A percentile compares a stretch with the other conserved stretches of the same genome.
Evolutionary conservation across 2,329 filamentous ascomycete species (phyloP).

Genomic region (Colletotrichum tabaci): DNA sequence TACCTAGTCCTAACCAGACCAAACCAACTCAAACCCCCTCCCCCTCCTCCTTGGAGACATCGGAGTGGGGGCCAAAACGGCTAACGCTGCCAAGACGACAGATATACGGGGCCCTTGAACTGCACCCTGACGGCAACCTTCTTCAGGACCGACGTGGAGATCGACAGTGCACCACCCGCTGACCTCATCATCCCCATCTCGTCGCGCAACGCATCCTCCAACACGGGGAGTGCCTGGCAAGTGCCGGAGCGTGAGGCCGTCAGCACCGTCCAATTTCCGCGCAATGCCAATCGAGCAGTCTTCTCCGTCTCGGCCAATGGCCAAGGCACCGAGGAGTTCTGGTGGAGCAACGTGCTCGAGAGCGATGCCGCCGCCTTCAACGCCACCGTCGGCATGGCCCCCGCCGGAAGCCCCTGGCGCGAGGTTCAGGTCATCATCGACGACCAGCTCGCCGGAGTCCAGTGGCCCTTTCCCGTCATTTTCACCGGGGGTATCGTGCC

Average conservation of each 20-base stretch:
- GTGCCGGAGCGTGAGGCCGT: conserved; percentile 75
- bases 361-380: conserved; percentile 73
- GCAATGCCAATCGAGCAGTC: conserved; percentile 77
- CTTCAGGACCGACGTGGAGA: conserved; percentile 66
- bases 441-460: conserved; percentile 78
- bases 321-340: conserved; percentile 85
- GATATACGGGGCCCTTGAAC: conserved; percentile 82
- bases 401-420: conserved; percentile 81
- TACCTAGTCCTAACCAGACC: background rate
- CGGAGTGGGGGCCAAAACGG: conserved; percentile 39
- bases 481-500: conserved; percentile 87
- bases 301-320: conserved; percentile 84
- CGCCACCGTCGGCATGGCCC: conserved; percentile 68
- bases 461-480: conserved; percentile 87
- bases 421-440: conserved; percentile 86
- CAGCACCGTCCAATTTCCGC: conserved; percentile 73
- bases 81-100: conserved; percentile 58
- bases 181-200: conserved; percentile 80
- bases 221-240: conserved; percentile 76
- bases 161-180: conserved; percentile 63
- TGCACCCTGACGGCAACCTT: conserved; percentile 82
- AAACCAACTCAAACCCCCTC: background rate
- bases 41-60: conserved; percentile 10
- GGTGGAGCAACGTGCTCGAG: conserved; percentile 84
- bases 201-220: conserved; percentile 62